Base-by-base conservation (phyloP, 2,329 filamentous ascomycete genomes). In the Colletotrichum higginsianum region DNA sequence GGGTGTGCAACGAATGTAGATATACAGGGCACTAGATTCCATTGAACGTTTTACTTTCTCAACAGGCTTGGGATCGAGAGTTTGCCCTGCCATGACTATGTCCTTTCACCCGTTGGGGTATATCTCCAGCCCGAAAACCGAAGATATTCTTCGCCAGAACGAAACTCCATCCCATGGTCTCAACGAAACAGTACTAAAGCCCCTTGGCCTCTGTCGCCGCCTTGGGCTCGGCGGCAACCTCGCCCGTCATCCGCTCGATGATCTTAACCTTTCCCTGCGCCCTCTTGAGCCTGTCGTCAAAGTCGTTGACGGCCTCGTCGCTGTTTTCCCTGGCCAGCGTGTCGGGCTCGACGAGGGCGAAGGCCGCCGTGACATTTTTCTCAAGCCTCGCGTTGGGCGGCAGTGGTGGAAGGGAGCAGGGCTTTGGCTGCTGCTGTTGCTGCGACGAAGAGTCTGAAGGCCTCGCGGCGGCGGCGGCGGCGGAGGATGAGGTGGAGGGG, bases 291-390 rank as follows among this genome's bases (percentile, higher is more conserved):
- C 95, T 88, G 79, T 98, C 94, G 77, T 99, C 96, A 78, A 97
- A 95, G 77, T 98, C 95, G 61, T 93, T 92, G 26, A 99, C 95
- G 0, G 92, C 92, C 57, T 97, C 94, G 79, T 98, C 96, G 5
- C 90, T 92, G 79, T 99, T 99, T 71, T 92, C 87, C 23, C 91
- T 95, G 18, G 91, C 91, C 53, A 98, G 82, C 1, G 91, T 96
- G 6, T 91, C 90, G 0, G 92, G 91, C 79, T 98, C 94, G 3
- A 94, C 91, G 16, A 98, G 86, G 30, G 92, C 91, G 73, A 94
- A 91, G 12, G 98, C 85, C 9, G 90, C 88, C 42, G 88, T 86
- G 67, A 98, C 83, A 78, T 98, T 95, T 82, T 93, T 96, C 67
- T 88, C 86, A 8, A 98, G 84, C 42, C 96, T 87, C 1, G 90